A percentile compares a stretch with the other conserved stretches of the same genome.
Evolutionary conservation across 176 grass and related monocot species (phyloP).

Genomic region (Cenchrus fungigraminus): DNA sequence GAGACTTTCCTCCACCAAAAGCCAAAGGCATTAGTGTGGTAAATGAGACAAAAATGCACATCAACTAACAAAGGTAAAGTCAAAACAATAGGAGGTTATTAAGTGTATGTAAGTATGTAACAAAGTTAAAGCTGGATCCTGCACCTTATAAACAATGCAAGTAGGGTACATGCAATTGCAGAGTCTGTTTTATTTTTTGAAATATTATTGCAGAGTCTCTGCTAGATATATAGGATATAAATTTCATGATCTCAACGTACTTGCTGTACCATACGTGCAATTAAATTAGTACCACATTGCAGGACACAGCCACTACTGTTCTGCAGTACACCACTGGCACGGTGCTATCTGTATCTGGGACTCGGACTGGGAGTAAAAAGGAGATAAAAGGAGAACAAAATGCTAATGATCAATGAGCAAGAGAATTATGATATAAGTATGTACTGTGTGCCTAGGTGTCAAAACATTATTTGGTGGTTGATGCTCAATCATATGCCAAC

Average conservation of each 20-base stretch:
- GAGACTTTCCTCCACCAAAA: not conserved
- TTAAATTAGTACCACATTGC: not conserved
- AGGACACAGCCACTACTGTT: not conserved
- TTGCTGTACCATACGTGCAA: not conserved
- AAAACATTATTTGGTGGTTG: constrained; percentile 43
- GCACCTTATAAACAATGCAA: not conserved
- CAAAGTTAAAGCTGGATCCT: not conserved
- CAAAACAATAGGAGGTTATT: not conserved
- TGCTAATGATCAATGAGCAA: not conserved
- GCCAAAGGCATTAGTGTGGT: not conserved
- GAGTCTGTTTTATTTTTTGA: not conserved
- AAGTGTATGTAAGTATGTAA: not conserved
- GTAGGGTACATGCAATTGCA: not conserved
- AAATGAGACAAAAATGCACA: constrained; percentile 1
- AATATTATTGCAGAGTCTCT: too few species aligned
- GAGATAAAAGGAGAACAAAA: not conserved
- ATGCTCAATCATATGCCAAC: constrained; percentile 44
- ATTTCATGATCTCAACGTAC: not conserved
- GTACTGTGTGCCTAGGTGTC: constrained; percentile 17
- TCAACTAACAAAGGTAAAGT: constrained; percentile 1
- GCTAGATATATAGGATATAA: not conserved
- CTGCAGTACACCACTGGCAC: not conserved
- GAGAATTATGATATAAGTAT: not conserved
- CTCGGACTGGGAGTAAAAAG: not conserved
- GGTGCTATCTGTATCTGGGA: not conserved